A percentile compares a stretch with the other conserved stretches of the same genome.
These are phyloP conservation scores for Melaleuca alternifolia DNA, from an alignment of 345 rosid genomes.

Conservation along the genomic window DNA sequence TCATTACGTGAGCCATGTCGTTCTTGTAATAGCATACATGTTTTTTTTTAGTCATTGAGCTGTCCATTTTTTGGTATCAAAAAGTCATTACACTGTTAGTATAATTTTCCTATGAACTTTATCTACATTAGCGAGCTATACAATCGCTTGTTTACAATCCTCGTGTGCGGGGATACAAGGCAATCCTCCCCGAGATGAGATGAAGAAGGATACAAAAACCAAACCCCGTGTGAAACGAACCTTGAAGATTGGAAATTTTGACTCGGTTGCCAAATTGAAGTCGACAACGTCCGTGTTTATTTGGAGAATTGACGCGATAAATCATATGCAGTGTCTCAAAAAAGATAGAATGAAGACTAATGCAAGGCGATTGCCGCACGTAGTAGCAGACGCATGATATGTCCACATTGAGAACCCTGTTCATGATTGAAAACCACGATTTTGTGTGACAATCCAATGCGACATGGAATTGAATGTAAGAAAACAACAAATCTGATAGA, in stretches of 20 bases:
- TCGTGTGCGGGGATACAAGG: not conserved
- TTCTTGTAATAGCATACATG: no score
- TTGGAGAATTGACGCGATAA: not conserved
- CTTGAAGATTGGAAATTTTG: not conserved
- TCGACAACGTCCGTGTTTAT: not conserved
- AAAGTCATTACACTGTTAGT: not conserved
- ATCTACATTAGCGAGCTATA: not conserved
- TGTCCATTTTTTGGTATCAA: no score
- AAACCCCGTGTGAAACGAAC: not conserved
- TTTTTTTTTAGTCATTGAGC: no score
- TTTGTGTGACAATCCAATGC: not conserved
- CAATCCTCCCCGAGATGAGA: not conserved
- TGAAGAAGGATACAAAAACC: not conserved
- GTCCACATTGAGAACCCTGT: not conserved
- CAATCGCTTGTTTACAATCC: not conserved
- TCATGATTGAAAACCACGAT: not conserved
- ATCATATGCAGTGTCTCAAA: not conserved
- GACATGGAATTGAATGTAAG: not conserved
- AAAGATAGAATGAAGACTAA: not conserved
- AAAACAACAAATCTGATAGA: not conserved
- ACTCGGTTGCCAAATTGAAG: not conserved
- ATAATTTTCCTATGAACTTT: not conserved
- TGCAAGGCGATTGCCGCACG: not conserved
- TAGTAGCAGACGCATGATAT: no score
- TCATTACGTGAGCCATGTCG: no score